phyloP scores from a whole-genome alignment of 371 early-diverging fungal species.

The Parasitella parasitica region DNA sequence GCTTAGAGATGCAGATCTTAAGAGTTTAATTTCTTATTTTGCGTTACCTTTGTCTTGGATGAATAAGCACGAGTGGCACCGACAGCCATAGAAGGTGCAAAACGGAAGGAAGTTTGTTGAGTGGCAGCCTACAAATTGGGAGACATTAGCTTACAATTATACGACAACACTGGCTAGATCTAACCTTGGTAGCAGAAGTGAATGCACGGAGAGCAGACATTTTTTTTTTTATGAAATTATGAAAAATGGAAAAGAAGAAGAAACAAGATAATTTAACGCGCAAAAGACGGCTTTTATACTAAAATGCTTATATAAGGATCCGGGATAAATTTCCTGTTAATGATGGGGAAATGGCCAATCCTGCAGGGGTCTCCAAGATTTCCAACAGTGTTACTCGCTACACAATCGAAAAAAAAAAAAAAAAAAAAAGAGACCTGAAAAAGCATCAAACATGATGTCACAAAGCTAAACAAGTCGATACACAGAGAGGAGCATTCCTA shows the following conservation, averaged over 20 bases:
- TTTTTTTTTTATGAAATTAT: slow-evolving; percentile 10
- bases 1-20: not conserved
- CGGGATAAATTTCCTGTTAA: slow-evolving; percentile 1
- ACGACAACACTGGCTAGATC: not conserved
- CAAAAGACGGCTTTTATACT: slow-evolving; percentile 17
- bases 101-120: slow-evolving; percentile 35
- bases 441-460: slow-evolving; percentile 12
- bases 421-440: not conserved
- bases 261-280: slow-evolving; percentile 15
- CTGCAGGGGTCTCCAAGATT: slow-evolving; percentile 16
- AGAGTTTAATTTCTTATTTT: not conserved
- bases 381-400: not conserved
- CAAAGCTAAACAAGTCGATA: slow-evolving; percentile 1
- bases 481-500: slow-evolving; percentile 1
- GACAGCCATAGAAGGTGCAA: slow-evolving; percentile 39
- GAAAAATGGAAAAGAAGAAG: slow-evolving; percentile 13
- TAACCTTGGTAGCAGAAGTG: slow-evolving; percentile 41
- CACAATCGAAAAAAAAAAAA: too few relatives aligned
- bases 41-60: slow-evolving; percentile 44
- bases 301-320: slow-evolving; percentile 15
- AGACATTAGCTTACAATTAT: not conserved
- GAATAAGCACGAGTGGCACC: slow-evolving; percentile 44
- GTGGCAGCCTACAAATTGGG: slow-evolving; percentile 27
- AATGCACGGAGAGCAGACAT: slow-evolving; percentile 55
- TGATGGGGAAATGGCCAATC: slow-evolving; percentile 21